Base-by-base conservation (phyloP, 345 rosid genomes). In the Boechera retrofracta region DNA sequence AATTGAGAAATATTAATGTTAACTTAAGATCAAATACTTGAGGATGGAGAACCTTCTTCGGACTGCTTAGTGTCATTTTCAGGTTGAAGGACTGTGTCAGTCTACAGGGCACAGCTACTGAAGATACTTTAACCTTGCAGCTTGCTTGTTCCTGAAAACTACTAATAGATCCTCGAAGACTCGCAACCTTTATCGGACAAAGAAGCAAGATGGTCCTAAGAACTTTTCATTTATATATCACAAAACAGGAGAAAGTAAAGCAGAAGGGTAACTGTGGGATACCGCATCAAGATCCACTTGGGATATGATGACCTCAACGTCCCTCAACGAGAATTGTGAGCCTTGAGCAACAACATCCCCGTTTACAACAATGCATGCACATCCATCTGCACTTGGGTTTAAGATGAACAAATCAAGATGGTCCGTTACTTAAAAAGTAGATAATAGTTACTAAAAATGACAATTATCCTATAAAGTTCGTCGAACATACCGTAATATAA, bases 261-360 rank as follows among this genome's bases (percentile, higher is more conserved):
- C 35, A 26, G 51, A 31, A 75, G 47, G 42, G 44, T 41, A 73
- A 31, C 39, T 35, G 71, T 58, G 51, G 51, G 84, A 52, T 88
- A 95, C 97, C 86, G 94, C 97, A 82, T 91, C 99, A 35, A 95
- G 82, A 82, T 95, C 99, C 18, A 89, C 87, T 89, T 91, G 93
- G 3, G 93, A 96, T 79, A 85, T 64, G 77, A 88, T 93, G 80
- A 95, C 89, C 81, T 95, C 99, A 47, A 91, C 91, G 79, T 95
- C 99, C 79, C 73, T 92, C 79, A 95, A 72, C 2, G 98, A 92
- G 79, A 95, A 95, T 69, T 95, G 99, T 62, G 99, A 91, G 57
- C 98, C 97, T 82, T 88, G 91, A 58, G 96, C 91, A 16, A 92
- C 88, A 69, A 95, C 81, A 74, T 95, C 86, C 36, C 99, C 96